Percentiles rank a stretch among this genome's conserved stretches.
These are phyloP conservation scores for Spergularia marina DNA, from an alignment of 148 eudicot species.

Conservation along the genomic window DNA sequence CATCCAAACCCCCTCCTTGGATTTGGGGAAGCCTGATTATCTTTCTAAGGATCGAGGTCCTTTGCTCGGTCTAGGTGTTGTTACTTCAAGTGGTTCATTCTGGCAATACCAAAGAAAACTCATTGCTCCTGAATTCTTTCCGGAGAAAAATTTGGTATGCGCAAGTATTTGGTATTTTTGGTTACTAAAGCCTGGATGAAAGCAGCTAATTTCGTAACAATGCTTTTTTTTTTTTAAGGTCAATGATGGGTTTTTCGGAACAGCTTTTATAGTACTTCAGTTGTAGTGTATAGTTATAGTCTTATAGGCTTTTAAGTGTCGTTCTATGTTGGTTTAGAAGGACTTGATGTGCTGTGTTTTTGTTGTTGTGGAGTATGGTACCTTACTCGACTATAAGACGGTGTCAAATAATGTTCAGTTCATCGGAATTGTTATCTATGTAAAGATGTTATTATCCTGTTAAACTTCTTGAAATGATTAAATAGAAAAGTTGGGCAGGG, in stretches of 20 bases:
- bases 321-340: too few relatives aligned
- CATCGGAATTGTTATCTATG: neutral
- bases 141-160: constrained; percentile 54
- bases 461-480: neutral
- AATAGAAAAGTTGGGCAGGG: constrained; percentile 30
- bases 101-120: constrained; percentile 57
- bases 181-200: too few relatives aligned
- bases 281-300: too few relatives aligned
- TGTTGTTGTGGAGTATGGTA: neutral
- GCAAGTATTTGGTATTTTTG: neutral
- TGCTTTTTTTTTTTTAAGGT: too few relatives aligned
- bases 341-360: too few relatives aligned
- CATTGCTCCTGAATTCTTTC: constrained; percentile 58
- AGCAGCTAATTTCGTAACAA: too few relatives aligned
- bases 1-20: constrained; percentile 35
- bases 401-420: neutral
- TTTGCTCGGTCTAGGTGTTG: constrained; percentile 50
- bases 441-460: neutral
- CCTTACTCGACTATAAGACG: neutral
- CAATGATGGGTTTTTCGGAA: too few relatives aligned
- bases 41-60: constrained; percentile 54
- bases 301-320: too few relatives aligned
- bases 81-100: constrained; percentile 47
- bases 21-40: constrained; percentile 55
- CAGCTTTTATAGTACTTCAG: too few relatives aligned